Percentiles rank a stretch among this genome's conserved stretches.
Conservation (phyloP, 192 early-diverging fungal species). For the Backusella liffmaniae region DNA sequence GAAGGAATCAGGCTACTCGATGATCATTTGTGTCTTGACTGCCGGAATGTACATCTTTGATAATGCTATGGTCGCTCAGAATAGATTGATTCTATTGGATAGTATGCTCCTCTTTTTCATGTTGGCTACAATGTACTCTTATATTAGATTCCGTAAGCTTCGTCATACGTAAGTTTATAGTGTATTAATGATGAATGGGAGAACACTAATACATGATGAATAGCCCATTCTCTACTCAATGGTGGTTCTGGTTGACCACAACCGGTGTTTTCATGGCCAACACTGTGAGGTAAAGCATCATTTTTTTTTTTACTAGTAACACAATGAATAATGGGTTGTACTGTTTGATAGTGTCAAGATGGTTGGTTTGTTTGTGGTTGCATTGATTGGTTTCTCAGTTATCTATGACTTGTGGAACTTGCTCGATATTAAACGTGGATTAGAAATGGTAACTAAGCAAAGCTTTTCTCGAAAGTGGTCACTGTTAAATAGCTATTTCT, state of each 20-base stretch:
- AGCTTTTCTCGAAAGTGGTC: too few relatives aligned
- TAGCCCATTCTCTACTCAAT: conserved; percentile 69
- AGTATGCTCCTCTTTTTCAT: conserved; percentile 85
- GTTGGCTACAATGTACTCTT: conserved; percentile 77
- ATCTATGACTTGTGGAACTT: conserved; percentile 89
- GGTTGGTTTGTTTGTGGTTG: conserved; percentile 90
- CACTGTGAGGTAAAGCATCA: conserved; percentile 42
- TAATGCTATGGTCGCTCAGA: conserved; percentile 84
- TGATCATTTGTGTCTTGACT: conserved; percentile 16
- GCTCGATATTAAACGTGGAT: conserved; percentile 80
- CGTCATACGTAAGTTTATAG: conserved; percentile 13
- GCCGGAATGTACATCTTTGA: conserved; percentile 47
- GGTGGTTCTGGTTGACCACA: conserved; percentile 86
- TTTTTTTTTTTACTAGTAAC: conserved; percentile 51
- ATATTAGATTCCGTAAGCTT: conserved; percentile 79
- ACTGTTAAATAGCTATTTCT: neutral
- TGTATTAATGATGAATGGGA: too few relatives aligned
- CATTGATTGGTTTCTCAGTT: conserved; percentile 79
- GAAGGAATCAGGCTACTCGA: conserved; percentile 72
- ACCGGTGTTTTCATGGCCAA: conserved; percentile 80
- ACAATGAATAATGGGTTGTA: neutral
- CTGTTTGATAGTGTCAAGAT: conserved; percentile 75
- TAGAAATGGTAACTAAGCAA: conserved; percentile 48
- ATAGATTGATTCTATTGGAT: conserved; percentile 88
- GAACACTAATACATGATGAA: conserved; percentile 5